Evolutionary conservation across 768 basidiomycete genomes (phyloP).

Genomic region (Vararia minispora): DNA sequence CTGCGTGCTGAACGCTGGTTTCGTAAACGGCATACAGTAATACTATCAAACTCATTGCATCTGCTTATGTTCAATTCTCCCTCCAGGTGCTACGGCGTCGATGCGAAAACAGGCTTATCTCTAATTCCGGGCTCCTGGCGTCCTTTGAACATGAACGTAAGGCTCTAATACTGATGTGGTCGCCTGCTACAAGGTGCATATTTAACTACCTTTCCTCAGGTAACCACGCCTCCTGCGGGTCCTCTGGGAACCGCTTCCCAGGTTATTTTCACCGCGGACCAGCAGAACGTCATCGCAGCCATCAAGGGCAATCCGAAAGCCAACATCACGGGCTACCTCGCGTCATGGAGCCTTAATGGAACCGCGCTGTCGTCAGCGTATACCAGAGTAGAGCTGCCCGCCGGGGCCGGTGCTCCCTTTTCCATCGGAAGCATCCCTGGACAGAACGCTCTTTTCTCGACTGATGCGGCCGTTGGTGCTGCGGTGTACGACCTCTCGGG

Average conservation of each 20-base stretch:
- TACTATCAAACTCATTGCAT: neutral
- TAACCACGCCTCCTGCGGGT: conserved; percentile 41
- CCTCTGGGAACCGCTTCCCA: conserved; percentile 35
- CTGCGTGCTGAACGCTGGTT: conserved; percentile 17
- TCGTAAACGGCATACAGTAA: conserved; percentile 14
- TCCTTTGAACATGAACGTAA: too few relatives aligned
- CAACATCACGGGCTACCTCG: conserved; percentile 40
- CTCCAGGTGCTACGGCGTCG: too few relatives aligned
- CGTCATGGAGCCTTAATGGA: conserved; percentile 35
- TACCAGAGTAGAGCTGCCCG: conserved; percentile 23
- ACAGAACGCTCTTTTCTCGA: conserved; percentile 19
- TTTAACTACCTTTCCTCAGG: conserved; percentile 32
- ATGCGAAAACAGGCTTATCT: too few relatives aligned
- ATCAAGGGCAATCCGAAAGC: conserved; percentile 35
- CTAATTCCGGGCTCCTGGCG: too few relatives aligned
- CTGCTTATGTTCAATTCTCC: too few relatives aligned
- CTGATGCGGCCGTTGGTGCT: conserved; percentile 21
- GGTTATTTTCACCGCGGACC: conserved; percentile 35
- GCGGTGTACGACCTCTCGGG: conserved; percentile 20
- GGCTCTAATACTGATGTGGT: too few relatives aligned
- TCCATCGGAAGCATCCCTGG: conserved; percentile 27
- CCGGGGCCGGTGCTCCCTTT: conserved; percentile 37
- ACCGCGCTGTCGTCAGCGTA: conserved; percentile 34
- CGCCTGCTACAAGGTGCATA: too few relatives aligned
- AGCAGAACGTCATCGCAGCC: conserved; percentile 32